Evolutionary conservation across 2,329 filamentous ascomycete genomes (phyloP), one percentile per base, ranked within the genome.

Genomic region (Xylariaceae sp.): DNA sequence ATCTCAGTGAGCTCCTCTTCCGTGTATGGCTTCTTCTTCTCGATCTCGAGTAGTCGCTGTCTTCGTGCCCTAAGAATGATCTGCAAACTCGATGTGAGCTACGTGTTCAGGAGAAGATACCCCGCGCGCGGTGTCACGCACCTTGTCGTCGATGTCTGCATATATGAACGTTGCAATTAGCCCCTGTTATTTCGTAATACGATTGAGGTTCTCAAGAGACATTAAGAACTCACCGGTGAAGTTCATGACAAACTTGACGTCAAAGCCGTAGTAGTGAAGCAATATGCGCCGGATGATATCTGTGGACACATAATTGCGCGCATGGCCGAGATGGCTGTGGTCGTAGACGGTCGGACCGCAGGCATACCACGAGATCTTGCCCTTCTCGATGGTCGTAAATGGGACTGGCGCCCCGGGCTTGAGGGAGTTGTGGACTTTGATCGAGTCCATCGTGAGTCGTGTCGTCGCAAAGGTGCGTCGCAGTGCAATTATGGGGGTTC

Each of bases 231-330:
- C 18, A 63, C 62, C 62, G 53, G 92, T 96, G 64, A 94, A 91
- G 76, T 96, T 96, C 88, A 95, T 94, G 65, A 96, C 89, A 76
- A 95, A 96, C 61, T 87, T 85, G 65, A 96, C 84, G 48, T 91
- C 78, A 73, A 89, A 94, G 62, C 85, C 84, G 73, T 96, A 95
- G 75, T 94, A 93, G 73, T 93, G 86, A 69, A 83, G 80, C 74
- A 96, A 76, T 67, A 96, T 90, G 68, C 92, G 86, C 62, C 92
- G 84, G 66, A 96, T 86, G 64, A 96, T 92, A 73, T 96, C 92
- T 51, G 90, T 93, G 53, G 88, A 90, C 64, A 96, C 89, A 82
- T 96, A 96, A 77, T 96, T 96, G 67, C 90, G 82, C 35, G 90
- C 91, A 74, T 96, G 91, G 35, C 90, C 88, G 62, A 91, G 73